Percentiles rank a stretch among this genome's conserved stretches.
These are phyloP conservation scores for Dichotomocladium elegans DNA, from an alignment of 371 early-diverging fungal genomes.

Conservation along the genomic window DNA sequence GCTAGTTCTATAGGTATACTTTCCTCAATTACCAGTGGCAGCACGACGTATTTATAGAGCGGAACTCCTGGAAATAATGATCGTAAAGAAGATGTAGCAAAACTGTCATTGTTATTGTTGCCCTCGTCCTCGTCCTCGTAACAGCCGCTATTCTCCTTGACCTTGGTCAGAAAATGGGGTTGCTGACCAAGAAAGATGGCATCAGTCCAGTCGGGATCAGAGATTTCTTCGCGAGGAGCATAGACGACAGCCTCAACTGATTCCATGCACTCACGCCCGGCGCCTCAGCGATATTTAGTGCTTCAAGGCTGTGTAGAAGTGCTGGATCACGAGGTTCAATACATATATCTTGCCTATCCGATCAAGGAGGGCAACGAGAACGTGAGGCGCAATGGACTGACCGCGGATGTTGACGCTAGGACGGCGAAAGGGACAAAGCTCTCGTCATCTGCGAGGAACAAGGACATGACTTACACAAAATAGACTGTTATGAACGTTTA, in stretches of 20 bases:
- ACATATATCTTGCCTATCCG: conserved; percentile 32
- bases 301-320: conserved; percentile 29
- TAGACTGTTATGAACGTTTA: too few relatives aligned
- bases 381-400: conserved; percentile 23
- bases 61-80: too few relatives aligned
- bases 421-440: too few relatives aligned
- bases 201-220: conserved; percentile 36
- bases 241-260: conserved; percentile 28
- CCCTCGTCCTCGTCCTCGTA: conserved; percentile 28
- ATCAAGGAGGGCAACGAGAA: conserved; percentile 38
- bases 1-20: not conserved
- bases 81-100: not conserved
- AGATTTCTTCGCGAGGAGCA: conserved; percentile 33
- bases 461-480: too few relatives aligned
- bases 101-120: conserved; percentile 10
- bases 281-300: conserved; percentile 34
- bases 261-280: conserved; percentile 34
- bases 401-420: conserved; percentile 30
- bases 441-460: too few relatives aligned
- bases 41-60: too few relatives aligned
- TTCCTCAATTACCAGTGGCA: too few relatives aligned
- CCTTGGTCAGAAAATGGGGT: conserved; percentile 39
- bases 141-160: conserved; percentile 43
- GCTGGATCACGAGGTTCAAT: conserved; percentile 20
- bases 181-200: conserved; percentile 38